A percentile compares a stretch with the other conserved stretches of the same genome.
phyloP scores from a whole-genome alignment of 345 rosid genomes.

The Iberis pinnata region DNA sequence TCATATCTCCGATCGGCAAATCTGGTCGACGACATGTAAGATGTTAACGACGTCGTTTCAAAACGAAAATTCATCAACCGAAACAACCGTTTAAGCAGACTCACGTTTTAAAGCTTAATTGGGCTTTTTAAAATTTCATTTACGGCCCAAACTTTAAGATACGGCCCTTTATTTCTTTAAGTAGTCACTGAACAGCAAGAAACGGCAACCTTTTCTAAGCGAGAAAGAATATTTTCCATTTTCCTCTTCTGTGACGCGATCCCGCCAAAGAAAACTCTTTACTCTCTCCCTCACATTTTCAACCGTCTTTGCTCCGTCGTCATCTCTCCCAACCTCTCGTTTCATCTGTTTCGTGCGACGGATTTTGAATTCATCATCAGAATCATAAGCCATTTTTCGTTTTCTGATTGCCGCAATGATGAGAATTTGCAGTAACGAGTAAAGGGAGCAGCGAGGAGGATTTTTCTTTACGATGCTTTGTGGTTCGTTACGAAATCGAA shows the following conservation, averaged over 20 bases:
- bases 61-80: too few relatives aligned
- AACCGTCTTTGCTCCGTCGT: constrained; percentile 11
- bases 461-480: constrained; percentile 31
- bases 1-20: constrained; percentile 30
- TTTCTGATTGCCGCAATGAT: constrained; percentile 8
- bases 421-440: background rate
- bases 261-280: constrained; percentile 27
- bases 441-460: constrained; percentile 9
- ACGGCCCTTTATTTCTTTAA: background rate
- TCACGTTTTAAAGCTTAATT: background rate
- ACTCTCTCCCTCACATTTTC: constrained; percentile 5
- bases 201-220: constrained; percentile 15
- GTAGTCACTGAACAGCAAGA: constrained; percentile 10
- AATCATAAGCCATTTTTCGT: background rate
- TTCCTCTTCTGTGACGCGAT: constrained; percentile 26
- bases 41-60: constrained; percentile 18
- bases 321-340: background rate
- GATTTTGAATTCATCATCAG: background rate
- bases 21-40: constrained; percentile 29
- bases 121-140: background rate
- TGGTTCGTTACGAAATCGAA: constrained; percentile 39
- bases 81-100: constrained; percentile 11
- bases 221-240: constrained; percentile 11
- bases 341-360: background rate
- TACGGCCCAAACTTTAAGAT: constrained; percentile 8